Base-by-base conservation (phyloP, 1,139 yeast genomes). In the Ashbya aceris region DNA sequence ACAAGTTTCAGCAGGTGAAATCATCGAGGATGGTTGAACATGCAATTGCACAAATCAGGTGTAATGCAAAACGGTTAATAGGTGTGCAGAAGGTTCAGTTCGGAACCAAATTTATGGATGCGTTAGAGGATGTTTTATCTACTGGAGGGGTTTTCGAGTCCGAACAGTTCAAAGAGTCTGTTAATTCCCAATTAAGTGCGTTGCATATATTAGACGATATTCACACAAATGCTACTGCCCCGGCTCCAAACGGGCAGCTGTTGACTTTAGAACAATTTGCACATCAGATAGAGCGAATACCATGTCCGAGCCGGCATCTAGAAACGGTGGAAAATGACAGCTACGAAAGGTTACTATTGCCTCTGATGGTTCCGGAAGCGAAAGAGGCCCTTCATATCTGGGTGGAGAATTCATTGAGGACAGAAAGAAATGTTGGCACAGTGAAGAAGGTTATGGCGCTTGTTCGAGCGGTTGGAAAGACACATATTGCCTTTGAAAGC, bases 41-140 rank as follows among this genome's bases (percentile, higher is more conserved):
- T 7, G 27, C 49, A 1, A 47, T 56, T 9, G n/a, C 27, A 2
- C 27, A 39, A n/a, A 40, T 54, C 10, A 45, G 48, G 20, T 46
- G 50, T 36, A 51, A 52, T 33, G 42, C 38, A 12, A 45, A 50
- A 34, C 43, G 44, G 13, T 34, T 56, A 10, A 44, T 46, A 30
- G 36, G 42, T 4, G 36, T 56, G 12, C 49, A 50, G 34, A 36
- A 42, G n/a, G 31, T 52, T n/a, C 27, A 43, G 8, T 40, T 54
- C 11, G 52, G 54, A 29, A 8, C 30, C 7, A 38, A 29, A 4
- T 51, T 54, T 36, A 28, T 44, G 3, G 23, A 35, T 4, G 33
- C 12, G 13, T n/a, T 30, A 8, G 26, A 8, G 13, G 12, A 9
- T 30, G 28, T 37, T 8, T 37, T 12, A 14, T 9, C 34, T 10